Evolutionary conservation across 805 yeast genomes (phyloP).

Genomic region (Lachancea kluyveri): DNA sequence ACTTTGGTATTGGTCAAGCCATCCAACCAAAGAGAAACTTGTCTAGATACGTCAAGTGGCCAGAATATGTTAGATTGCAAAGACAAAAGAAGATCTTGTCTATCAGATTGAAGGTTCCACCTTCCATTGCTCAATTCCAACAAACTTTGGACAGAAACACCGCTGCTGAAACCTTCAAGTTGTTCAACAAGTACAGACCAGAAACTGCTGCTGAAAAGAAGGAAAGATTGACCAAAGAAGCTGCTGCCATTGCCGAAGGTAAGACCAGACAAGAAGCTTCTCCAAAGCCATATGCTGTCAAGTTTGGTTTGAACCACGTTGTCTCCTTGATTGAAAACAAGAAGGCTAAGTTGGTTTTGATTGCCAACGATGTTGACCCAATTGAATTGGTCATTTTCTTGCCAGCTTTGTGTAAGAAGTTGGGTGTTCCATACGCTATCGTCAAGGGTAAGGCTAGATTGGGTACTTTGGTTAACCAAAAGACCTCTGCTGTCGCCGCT

Average conservation of each 20-base stretch:
- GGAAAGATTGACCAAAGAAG: constrained; percentile 98
- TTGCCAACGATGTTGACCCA: constrained; percentile 99
- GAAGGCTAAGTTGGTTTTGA: constrained; percentile 95
- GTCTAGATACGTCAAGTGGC: constrained; percentile 98
- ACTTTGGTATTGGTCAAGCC: constrained; percentile 95
- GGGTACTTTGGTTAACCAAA: constrained; percentile 95
- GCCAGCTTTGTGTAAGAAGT: constrained; percentile 98
- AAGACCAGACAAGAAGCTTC: constrained; percentile 95
- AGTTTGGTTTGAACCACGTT: constrained; percentile 99
- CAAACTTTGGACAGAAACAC: constrained; percentile 97
- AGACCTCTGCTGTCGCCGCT: constrained; percentile 96
- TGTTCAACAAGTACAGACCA: constrained; percentile 98
- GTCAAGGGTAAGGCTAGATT: constrained; percentile 98
- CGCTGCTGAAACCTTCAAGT: constrained; percentile 94
- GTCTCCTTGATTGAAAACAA: constrained; percentile 96
- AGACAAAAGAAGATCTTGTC: constrained; percentile 97
- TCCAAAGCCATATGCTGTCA: constrained; percentile 93
- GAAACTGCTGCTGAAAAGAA: constrained; percentile 97
- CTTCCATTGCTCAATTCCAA: constrained; percentile 95
- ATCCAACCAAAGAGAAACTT: constrained; percentile 94
- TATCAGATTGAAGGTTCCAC: constrained; percentile 98
- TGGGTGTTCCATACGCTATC: constrained; percentile 99
- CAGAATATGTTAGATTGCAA: constrained; percentile 95
- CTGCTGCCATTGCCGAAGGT: constrained; percentile 98
- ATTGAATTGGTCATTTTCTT: constrained; percentile 94